Conservation (phyloP, 148 eudicot genomes). For the Salicornia ramosissima region DNA sequence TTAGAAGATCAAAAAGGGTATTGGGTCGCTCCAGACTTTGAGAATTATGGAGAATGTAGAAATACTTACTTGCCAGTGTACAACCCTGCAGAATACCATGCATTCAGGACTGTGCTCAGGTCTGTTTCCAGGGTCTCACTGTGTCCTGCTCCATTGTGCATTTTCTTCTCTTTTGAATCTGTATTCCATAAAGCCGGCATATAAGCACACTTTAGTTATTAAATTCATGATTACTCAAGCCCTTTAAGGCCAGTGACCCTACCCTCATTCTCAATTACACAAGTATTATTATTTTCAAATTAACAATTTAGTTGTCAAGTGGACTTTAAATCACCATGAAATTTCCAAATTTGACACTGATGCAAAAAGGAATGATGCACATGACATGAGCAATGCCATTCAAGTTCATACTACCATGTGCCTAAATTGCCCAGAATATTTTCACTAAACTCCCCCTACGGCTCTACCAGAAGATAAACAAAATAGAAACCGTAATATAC, state of each 20-base stretch:
- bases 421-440: background rate
- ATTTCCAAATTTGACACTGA: background rate
- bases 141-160: conserved; percentile 19
- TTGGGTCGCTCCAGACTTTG: background rate
- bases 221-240: background rate
- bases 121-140: conserved; percentile 42
- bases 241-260: background rate
- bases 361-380: background rate
- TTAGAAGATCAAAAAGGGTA: background rate
- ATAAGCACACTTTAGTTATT: background rate
- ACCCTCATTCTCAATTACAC: background rate
- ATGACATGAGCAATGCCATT: background rate
- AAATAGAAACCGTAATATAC: background rate
- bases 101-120: conserved; percentile 60
- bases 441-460: background rate
- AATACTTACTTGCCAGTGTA: conserved; percentile 89
- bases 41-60: background rate
- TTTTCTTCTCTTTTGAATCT: conserved; percentile 34
- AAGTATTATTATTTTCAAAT: background rate
- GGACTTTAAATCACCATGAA: background rate
- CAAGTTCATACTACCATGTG: background rate
- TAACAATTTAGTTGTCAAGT: background rate
- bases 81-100: conserved; percentile 91
- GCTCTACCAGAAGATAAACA: conserved; percentile 3
- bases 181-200: conserved; percentile 17